phyloP scores from a whole-genome alignment of 768 basidiomycete genomes.

The Kwoniella newhampshirensis region DNA sequence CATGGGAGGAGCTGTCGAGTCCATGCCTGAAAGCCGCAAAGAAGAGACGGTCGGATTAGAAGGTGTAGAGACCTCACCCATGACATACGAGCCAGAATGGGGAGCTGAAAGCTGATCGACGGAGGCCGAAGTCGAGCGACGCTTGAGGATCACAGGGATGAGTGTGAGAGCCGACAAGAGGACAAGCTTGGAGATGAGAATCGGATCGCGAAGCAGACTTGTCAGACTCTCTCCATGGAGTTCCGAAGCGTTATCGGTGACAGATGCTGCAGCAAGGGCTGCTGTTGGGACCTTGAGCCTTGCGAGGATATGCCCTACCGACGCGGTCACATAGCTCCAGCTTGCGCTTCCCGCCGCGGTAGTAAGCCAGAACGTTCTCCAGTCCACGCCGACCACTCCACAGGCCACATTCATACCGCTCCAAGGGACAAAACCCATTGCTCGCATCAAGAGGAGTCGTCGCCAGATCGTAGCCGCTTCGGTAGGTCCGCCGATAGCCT shows the following conservation, averaged over 20 bases:
- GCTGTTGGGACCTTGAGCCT: conserved; percentile 33
- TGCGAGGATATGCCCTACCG: conserved; percentile 41
- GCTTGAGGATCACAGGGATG: conserved; percentile 72
- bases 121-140: conserved; percentile 13
- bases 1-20: conserved; percentile 2
- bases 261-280: conserved; percentile 1
- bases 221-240: conserved; percentile 65
- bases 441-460: conserved; percentile 78
- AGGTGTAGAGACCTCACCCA: background rate
- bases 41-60: conserved; percentile 5
- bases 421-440: conserved; percentile 94
- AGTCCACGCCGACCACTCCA: conserved; percentile 77
- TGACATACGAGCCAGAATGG: background rate
- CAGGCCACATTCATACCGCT: conserved; percentile 95
- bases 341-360: conserved; percentile 53
- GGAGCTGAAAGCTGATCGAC: background rate
- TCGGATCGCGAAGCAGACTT: conserved; percentile 76
- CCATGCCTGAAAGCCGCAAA: conserved; percentile 2
- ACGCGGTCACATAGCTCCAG: conserved; percentile 53
- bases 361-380: conserved; percentile 51
- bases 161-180: conserved; percentile 79
- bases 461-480: conserved; percentile 63
- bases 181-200: conserved; percentile 77
- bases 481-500: conserved; percentile 22
- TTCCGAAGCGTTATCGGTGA: conserved; percentile 3